phyloP scores from a whole-genome alignment of 441 rosid genomes.

The Populus tomentosa region DNA sequence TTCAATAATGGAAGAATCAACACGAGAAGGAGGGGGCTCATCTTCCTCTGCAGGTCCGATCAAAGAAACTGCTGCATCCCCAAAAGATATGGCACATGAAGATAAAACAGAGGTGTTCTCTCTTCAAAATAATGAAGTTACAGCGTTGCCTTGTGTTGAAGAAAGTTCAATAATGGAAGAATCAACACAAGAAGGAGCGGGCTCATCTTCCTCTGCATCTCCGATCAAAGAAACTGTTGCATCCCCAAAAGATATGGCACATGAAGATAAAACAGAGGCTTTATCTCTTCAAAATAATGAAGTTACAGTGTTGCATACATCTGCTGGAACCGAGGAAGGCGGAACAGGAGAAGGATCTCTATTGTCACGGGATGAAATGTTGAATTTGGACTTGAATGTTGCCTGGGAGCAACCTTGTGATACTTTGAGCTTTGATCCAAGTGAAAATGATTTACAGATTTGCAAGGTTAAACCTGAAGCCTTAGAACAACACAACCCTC shows the following conservation, averaged over 20 bases:
- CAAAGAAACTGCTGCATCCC: conserved; percentile 4
- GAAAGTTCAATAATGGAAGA: conserved; percentile 18
- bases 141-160: not conserved
- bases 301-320: conserved; percentile 15
- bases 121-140: too few relatives aligned
- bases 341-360: conserved; percentile 4
- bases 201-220: conserved; percentile 7
- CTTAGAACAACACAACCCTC: conserved; percentile 4
- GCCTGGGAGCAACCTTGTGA: conserved; percentile 49
- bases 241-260: conserved; percentile 10
- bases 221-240: not conserved
- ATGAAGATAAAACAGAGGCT: conserved; percentile 21
- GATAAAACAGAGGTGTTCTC: not conserved
- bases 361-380: conserved; percentile 24
- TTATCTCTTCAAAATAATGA: conserved; percentile 21
- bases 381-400: conserved; percentile 57
- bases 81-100: conserved; percentile 17
- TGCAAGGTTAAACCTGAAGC: conserved; percentile 6
- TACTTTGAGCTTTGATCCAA: conserved; percentile 18
- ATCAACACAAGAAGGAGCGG: conserved; percentile 15
- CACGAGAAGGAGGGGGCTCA: conserved; percentile 14
- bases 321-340: conserved; percentile 8
- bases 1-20: conserved; percentile 17
- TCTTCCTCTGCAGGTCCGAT: not conserved
- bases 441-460: conserved; percentile 12